Percentiles rank a stretch among this genome's conserved stretches.
phyloP scores from a whole-genome alignment of 2,329 filamentous ascomycete species.

The Drechslera avenae region DNA sequence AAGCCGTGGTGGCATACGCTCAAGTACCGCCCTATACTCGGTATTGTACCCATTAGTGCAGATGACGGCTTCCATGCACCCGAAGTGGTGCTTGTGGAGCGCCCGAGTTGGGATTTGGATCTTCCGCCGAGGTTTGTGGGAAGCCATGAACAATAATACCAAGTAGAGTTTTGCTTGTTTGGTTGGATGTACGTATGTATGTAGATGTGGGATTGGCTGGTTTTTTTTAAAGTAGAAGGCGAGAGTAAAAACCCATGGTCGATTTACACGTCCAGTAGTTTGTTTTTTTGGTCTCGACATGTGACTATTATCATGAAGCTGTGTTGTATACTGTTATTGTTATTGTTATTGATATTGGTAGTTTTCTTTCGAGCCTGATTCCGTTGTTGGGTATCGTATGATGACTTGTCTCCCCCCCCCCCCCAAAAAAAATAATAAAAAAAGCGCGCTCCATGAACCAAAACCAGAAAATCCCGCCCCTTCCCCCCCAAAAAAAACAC shows the following conservation, averaged over 20 bases:
- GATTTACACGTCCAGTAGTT: too few species aligned
- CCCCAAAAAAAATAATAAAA: too few species aligned
- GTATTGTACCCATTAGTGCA: slow-evolving; percentile 63
- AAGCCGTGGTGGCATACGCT: slow-evolving; percentile 76
- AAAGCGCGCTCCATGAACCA: neutral
- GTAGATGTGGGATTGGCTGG: too few species aligned
- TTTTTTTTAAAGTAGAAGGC: too few species aligned
- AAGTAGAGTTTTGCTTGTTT: neutral
- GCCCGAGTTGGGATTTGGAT: slow-evolving; percentile 82
- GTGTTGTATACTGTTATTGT: too few species aligned
- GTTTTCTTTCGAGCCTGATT: too few species aligned
- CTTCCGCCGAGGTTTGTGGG: slow-evolving; percentile 68
- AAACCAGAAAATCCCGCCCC: neutral
- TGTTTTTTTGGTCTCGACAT: too few species aligned
- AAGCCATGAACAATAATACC: slow-evolving; percentile 37
- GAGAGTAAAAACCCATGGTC: too few species aligned
- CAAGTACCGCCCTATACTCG: slow-evolving; percentile 93
- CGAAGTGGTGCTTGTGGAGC: slow-evolving; percentile 87
- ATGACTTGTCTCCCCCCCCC: too few species aligned
- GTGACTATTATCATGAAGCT: too few species aligned
- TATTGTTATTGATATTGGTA: too few species aligned
- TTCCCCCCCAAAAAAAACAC: neutral
- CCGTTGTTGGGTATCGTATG: too few species aligned
- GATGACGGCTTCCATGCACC: slow-evolving; percentile 52
- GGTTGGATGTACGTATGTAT: neutral